Conservation (phyloP, 495 filamentous ascomycete genomes). For the Viridothelium virens region DNA sequence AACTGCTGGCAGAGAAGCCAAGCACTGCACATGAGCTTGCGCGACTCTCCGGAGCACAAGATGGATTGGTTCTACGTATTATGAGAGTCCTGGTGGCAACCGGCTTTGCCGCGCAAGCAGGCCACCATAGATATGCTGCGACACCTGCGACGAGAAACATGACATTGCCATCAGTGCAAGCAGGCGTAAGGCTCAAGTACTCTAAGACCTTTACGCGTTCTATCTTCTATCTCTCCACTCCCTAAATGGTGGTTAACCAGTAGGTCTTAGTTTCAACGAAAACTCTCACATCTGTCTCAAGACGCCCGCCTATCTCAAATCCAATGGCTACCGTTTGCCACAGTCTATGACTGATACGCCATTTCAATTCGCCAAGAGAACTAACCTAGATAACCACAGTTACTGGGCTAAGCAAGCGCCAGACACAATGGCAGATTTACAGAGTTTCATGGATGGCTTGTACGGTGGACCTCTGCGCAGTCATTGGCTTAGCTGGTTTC, state of each 20-base stretch:
- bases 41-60: not conserved
- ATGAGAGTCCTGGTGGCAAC: slow-evolving; percentile 10
- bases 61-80: slow-evolving; percentile 3
- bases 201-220: not conserved
- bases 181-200: slow-evolving; percentile 11
- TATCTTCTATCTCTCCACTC: not conserved
- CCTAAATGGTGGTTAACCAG: not conserved
- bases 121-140: not conserved
- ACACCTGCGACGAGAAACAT: slow-evolving; percentile 13
- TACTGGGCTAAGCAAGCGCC: slow-evolving; percentile 7
- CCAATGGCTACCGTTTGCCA: slow-evolving; percentile 11
- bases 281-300: not conserved
- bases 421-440: slow-evolving; percentile 10
- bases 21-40: not conserved
- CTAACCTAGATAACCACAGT: not conserved
- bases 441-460: slow-evolving; percentile 18
- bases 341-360: slow-evolving; percentile 12
- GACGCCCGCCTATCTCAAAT: slow-evolving; percentile 13
- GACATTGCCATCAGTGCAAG: slow-evolving; percentile 8
- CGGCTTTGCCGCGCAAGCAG: slow-evolving; percentile 12
- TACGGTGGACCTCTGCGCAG: slow-evolving; percentile 6
- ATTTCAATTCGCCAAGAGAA: slow-evolving; percentile 14
- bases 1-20: slow-evolving; percentile 6
- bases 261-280: not conserved
- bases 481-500: slow-evolving; percentile 14